Evolutionary conservation across 768 basidiomycete genomes (phyloP), one percentile per base, ranked within the genome.

Genomic region (Tulasnella sp.): DNA sequence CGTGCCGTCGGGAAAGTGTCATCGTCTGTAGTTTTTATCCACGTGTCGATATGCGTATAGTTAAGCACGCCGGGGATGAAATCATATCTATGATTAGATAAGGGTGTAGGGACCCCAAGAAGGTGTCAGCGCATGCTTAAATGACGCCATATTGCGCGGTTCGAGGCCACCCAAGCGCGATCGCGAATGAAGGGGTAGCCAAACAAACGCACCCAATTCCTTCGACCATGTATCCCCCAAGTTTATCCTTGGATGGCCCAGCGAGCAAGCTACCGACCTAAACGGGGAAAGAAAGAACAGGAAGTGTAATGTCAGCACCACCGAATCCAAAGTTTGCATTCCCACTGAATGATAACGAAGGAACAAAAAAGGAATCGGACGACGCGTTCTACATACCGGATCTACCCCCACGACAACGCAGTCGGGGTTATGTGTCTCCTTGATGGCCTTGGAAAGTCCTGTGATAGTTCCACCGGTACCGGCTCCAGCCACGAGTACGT

Each of bases 381-480:
- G 18, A 38, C 40, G 38, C 83, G 31, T 80, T 39, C n/a, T 68
- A 85, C 93, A 75, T 82, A 96, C 94, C 27, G 98, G 98, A 86
- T 99, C 98, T 56, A 96, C 88, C 7, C 91, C 97, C n/a, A 99
- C 89, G 24, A 98, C 89, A 24, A 91, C 85, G 82, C 91, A 92
- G 3, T 90, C 87, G 38, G 89, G 85, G 83, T 96, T 96, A 83
- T 95, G 93, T 14, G 85, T 87, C 84, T 91, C 93, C 88, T 93
- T 94, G 82, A 97, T 86, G 3, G 92, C 92, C 21, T 92, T 88
- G 24, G 94, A 92, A 73, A 94, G 84, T 1, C 97, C 97, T n/a
- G 94, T 94, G 80, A 99, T 86, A 0, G 97, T 98, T 16, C 97
- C 97, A 19, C 98, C 97, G 1, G 98, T 99, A 19, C 98, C 98